A percentile compares a stretch with the other conserved stretches of the same genome.
Conservation (phyloP, 805 yeast genomes). For the Candida manassasensis region DNA sequence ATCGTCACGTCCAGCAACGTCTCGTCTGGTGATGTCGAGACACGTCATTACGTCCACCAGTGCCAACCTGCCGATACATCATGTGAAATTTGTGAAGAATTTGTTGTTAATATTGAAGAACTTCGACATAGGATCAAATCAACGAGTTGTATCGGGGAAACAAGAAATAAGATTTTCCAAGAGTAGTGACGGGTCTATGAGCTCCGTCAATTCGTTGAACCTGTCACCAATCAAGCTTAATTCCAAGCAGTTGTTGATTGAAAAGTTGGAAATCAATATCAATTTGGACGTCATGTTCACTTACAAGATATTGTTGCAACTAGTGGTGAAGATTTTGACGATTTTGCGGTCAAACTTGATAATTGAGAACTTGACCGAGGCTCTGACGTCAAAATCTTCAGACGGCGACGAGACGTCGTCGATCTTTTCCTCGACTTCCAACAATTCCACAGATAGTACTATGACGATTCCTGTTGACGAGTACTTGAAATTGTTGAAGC, state of each 20-base stretch:
- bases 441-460: conserved; percentile 18
- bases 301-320: conserved; percentile 28
- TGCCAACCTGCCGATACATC: conserved; percentile 23
- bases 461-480: conserved; percentile 25
- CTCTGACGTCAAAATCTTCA: not conserved
- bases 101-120: conserved; percentile 30
- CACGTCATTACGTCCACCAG: conserved; percentile 6
- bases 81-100: conserved; percentile 31
- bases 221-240: conserved; percentile 37
- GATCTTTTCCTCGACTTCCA: conserved; percentile 31
- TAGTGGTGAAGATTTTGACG: conserved; percentile 23
- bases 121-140: conserved; percentile 32
- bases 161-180: too few relatives aligned
- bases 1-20: conserved; percentile 7
- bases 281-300: conserved; percentile 36
- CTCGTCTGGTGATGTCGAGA: not conserved
- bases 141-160: not conserved
- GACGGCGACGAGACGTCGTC: conserved; percentile 28
- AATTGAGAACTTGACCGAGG: not conserved
- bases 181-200: not conserved
- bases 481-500: conserved; percentile 23
- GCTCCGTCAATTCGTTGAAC: conserved; percentile 8
- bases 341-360: conserved; percentile 23
- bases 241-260: conserved; percentile 38
- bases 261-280: conserved; percentile 41